Evolutionary conservation across 306 rosid genomes (phyloP).

Genomic region (Vigna mungo): DNA sequence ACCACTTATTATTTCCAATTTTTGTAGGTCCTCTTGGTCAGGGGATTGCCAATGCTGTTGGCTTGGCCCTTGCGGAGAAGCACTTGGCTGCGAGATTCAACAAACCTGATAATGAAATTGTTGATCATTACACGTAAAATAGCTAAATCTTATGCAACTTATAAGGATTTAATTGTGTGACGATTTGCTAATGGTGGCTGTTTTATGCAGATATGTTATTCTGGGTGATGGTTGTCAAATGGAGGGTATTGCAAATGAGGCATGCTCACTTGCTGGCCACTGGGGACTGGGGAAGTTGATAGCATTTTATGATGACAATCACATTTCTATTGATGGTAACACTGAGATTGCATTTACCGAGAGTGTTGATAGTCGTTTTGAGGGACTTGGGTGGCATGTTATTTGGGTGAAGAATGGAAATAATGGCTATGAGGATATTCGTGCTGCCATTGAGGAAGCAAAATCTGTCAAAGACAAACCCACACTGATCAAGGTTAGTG

Average conservation of each 20-base stretch:
- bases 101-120: constrained; percentile 88
- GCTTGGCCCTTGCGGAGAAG: constrained; percentile 98
- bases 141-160: constrained; percentile 28
- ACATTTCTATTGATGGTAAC: constrained; percentile 97
- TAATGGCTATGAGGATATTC: constrained; percentile 89
- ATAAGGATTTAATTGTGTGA: background rate
- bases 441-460: constrained; percentile 97
- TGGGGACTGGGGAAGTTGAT: constrained; percentile 99
- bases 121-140: constrained; percentile 94
- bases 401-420: constrained; percentile 99
- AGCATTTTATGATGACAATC: constrained; percentile 96
- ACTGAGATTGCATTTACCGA: constrained; percentile 95
- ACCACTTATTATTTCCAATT: constrained; percentile 2
- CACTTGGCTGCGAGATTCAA: constrained; percentile 97
- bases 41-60: constrained; percentile 97
- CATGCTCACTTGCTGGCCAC: constrained; percentile 90
- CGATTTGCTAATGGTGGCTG: constrained; percentile 28
- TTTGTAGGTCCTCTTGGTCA: constrained; percentile 96
- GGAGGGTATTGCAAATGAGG: constrained; percentile 98
- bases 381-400: constrained; percentile 98
- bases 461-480: constrained; percentile 91
- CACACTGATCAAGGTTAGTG: constrained; percentile 87
- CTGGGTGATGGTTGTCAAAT: constrained; percentile 98
- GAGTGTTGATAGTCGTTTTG: constrained; percentile 84
- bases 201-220: constrained; percentile 67